These are phyloP conservation scores for Lachnellula hyalina DNA, from an alignment of 2,329 filamentous ascomycete species.

Conservation along the genomic window DNA sequence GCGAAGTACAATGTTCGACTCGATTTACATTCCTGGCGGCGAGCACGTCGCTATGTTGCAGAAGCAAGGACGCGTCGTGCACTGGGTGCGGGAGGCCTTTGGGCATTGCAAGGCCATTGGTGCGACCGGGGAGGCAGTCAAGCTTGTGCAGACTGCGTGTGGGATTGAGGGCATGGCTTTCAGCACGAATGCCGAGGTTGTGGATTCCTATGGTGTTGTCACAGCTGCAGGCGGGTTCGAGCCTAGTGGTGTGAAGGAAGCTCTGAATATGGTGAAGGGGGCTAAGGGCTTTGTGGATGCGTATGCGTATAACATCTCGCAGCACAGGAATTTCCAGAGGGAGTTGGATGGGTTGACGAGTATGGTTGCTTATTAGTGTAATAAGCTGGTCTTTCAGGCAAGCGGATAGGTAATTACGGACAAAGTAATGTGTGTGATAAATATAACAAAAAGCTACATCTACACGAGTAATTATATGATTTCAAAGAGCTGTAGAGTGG, in stretches of 20 bases:
- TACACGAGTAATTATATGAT: too few species aligned
- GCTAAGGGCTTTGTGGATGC: conserved; percentile 64
- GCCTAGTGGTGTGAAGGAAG: conserved; percentile 55
- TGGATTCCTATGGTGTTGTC: conserved; percentile 73
- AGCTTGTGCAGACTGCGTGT: conserved; percentile 49
- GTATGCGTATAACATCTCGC: conserved; percentile 64
- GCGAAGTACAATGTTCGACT: conserved; percentile 77
- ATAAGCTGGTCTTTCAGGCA: not conserved
- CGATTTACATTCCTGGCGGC: conserved; percentile 71
- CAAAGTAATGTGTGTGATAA: not conserved
- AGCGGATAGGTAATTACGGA: not conserved
- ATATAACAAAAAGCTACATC: not conserved
- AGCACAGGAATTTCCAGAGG: conserved; percentile 68
- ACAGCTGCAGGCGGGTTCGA: conserved; percentile 49
- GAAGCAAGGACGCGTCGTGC: conserved; percentile 65
- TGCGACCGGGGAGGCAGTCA: conserved; percentile 66
- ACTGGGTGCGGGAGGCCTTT: conserved; percentile 77
- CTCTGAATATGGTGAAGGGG: conserved; percentile 58
- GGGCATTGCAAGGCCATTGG: conserved; percentile 77
- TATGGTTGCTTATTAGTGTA: conserved; percentile 61
- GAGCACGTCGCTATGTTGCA: conserved; percentile 55
- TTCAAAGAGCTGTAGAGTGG: too few species aligned
- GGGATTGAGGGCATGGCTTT: conserved; percentile 44
- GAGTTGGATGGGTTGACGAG: conserved; percentile 65
- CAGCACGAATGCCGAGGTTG: conserved; percentile 39